Base-by-base conservation (phyloP, 306 rosid genomes). In the Sphenostylis stenocarpa region DNA sequence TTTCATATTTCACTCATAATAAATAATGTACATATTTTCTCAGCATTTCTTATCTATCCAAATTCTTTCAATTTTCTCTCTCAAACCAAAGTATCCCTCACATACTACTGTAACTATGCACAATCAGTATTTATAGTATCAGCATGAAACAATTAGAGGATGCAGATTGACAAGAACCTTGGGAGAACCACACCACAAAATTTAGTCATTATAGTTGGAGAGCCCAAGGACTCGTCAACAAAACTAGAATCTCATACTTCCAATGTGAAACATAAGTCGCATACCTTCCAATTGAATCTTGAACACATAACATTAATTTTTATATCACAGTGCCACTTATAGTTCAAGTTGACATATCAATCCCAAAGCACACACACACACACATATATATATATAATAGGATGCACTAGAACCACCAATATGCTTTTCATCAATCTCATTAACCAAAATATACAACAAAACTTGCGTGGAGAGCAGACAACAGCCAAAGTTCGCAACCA, bases 401-500 rank as follows among this genome's bases (percentile, higher is more conserved):
- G 36, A 76, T 13, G 51, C 67, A 67, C 26, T 36, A 73, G 39
- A 9, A 58, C 49, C 39, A 26, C 67, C 82, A 55, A 15, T 60
- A 31, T 29, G 23, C 39, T 60, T 16, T 21, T 26, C 43, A 15
- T 60, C 43, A 60, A 16, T 60, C 12, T 58, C 73, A 74, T 41
- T 73, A 77, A 72, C 69, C 24, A 73, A 80, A 61, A 41, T 31
- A 73, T 70, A 44, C 73, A 76, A 39, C 80, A 80, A 80, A 34
- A 24, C 8, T 55, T 38, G 51, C 2, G 3, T 73, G 53, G 57
- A 55, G 48, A 19, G 51, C 76, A 73, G 62, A 65, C 33, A 78
- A 58, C 2, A 38, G 53, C 62, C 44, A 5, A 55, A 81, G 41
- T 14, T 11, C 29, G 41, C 38, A 61, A 72, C 28, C 71, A 61